Evolutionary conservation across 306 rosid genomes (phyloP).

Genomic region (Hippophae rhamnoides): DNA sequence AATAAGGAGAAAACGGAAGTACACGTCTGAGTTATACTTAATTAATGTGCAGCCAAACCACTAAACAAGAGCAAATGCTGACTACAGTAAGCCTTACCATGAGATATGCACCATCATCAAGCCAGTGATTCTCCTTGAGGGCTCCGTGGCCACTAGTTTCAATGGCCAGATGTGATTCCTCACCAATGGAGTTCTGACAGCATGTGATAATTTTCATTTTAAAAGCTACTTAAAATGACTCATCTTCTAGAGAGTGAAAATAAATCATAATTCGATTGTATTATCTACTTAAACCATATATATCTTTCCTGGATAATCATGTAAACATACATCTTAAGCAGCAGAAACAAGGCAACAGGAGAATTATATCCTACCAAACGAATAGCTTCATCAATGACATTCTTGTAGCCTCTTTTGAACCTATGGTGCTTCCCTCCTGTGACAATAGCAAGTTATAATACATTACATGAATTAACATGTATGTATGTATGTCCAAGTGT

Average conservation of each 20-base stretch:
- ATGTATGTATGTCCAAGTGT: not conserved
- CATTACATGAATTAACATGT: not conserved
- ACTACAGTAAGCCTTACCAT: slow-evolving; percentile 49
- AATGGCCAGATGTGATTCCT: slow-evolving; percentile 94
- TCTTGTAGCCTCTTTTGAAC: slow-evolving; percentile 95
- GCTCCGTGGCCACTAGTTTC: slow-evolving; percentile 99
- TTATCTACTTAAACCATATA: no score
- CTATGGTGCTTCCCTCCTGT: slow-evolving; percentile 91
- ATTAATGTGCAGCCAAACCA: not conserved
- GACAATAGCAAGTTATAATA: slow-evolving; percentile 15
- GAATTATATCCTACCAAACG: slow-evolving; percentile 56
- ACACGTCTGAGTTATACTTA: not conserved
- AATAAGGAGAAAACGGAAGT: not conserved
- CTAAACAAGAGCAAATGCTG: not conserved
- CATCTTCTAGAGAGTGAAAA: not conserved
- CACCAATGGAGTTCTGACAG: slow-evolving; percentile 70
- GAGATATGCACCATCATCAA: slow-evolving; percentile 94
- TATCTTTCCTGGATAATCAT: slow-evolving; percentile 1
- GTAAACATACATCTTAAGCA: not conserved
- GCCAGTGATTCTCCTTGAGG: slow-evolving; percentile 97
- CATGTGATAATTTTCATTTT: slow-evolving; percentile 15
- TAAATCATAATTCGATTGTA: not conserved
- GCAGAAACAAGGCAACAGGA: slow-evolving; percentile 10
- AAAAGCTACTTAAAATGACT: slow-evolving; percentile 5
- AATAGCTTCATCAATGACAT: slow-evolving; percentile 93